phyloP scores from a whole-genome alignment of 192 early-diverging fungal species.

The Allomyces javanicus region DNA sequence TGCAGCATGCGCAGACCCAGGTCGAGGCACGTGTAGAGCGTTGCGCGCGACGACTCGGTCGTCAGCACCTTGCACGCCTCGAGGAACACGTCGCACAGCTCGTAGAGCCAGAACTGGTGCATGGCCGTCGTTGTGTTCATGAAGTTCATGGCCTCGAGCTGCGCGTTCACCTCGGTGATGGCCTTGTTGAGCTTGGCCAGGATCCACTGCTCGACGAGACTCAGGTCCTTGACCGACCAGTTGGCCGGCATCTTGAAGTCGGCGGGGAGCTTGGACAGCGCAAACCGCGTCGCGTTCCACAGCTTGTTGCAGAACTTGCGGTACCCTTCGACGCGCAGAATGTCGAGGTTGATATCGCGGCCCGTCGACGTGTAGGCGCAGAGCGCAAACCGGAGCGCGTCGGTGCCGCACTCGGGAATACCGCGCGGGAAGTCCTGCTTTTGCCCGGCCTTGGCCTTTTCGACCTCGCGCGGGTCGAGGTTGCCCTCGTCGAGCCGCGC shows the following conservation, averaged over 20 bases:
- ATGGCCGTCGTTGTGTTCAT: conserved; percentile 73
- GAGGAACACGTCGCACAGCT: conserved; percentile 94
- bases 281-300: conserved; percentile 95
- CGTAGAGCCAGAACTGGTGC: conserved; percentile 88
- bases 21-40: conserved; percentile 88
- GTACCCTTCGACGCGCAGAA: conserved; percentile 92
- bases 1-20: conserved; percentile 77
- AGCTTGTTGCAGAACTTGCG: conserved; percentile 99
- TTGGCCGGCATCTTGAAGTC: conserved; percentile 52
- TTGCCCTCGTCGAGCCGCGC: conserved; percentile 62
- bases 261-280: conserved; percentile 81
- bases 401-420: conserved; percentile 94
- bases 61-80: conserved; percentile 56
- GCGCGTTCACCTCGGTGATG: conserved; percentile 49
- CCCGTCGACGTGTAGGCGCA: conserved; percentile 57
- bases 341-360: conserved; percentile 82
- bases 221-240: conserved; percentile 46
- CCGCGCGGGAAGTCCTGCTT: conserved; percentile 81
- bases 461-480: conserved; percentile 72
- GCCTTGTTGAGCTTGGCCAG: conserved; percentile 72
- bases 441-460: conserved; percentile 69
- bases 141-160: conserved; percentile 68
- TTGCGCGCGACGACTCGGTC: conserved; percentile 49
- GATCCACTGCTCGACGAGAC: conserved; percentile 83
- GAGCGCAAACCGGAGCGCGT: conserved; percentile 72